Evolutionary conservation across 2,329 filamentous ascomycete genomes (phyloP).

Genomic region (Fusarium sp.): DNA sequence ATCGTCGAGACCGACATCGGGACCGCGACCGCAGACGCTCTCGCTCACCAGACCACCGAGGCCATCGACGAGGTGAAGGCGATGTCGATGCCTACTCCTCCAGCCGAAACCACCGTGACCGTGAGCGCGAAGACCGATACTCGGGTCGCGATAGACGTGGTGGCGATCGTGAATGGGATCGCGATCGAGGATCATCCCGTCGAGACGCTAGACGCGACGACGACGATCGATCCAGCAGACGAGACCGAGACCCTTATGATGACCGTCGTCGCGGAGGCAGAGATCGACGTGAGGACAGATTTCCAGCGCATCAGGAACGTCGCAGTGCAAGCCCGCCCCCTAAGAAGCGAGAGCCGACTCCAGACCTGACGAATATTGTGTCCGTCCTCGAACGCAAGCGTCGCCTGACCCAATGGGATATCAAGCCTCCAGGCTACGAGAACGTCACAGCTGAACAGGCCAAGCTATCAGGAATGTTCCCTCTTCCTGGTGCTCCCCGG

Average conservation of each 20-base stretch:
- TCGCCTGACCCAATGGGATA: slow-evolving; percentile 98
- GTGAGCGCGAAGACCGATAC: slow-evolving; percentile 94
- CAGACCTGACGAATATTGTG: slow-evolving; percentile 89
- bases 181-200: slow-evolving; percentile 73
- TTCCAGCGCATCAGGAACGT: slow-evolving; percentile 64
- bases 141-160: slow-evolving; percentile 72
- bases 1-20: slow-evolving; percentile 52
- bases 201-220: slow-evolving; percentile 76
- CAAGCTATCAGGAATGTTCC: slow-evolving; percentile 99
- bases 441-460: slow-evolving; percentile 98
- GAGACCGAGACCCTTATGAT: slow-evolving; percentile 68
- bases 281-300: slow-evolving; percentile 58
- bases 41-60: slow-evolving; percentile 82
- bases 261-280: slow-evolving; percentile 67
- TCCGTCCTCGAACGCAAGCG: slow-evolving; percentile 88
- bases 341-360: slow-evolving; percentile 95
- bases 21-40: slow-evolving; percentile 75
- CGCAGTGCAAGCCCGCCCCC: slow-evolving; percentile 84
- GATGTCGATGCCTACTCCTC: slow-evolving; percentile 92
- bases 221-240: slow-evolving; percentile 68
- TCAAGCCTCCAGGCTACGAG: slow-evolving; percentile 98
- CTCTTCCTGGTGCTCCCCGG: slow-evolving; percentile 92
- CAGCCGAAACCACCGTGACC: slow-evolving; percentile 90
- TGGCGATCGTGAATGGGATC: slow-evolving; percentile 79
- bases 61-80: slow-evolving; percentile 78